A percentile compares a stretch with the other conserved stretches of the same genome.
phyloP scores from a whole-genome alignment of 2,329 filamentous ascomycete genomes.

The Ascochyta fabae region DNA sequence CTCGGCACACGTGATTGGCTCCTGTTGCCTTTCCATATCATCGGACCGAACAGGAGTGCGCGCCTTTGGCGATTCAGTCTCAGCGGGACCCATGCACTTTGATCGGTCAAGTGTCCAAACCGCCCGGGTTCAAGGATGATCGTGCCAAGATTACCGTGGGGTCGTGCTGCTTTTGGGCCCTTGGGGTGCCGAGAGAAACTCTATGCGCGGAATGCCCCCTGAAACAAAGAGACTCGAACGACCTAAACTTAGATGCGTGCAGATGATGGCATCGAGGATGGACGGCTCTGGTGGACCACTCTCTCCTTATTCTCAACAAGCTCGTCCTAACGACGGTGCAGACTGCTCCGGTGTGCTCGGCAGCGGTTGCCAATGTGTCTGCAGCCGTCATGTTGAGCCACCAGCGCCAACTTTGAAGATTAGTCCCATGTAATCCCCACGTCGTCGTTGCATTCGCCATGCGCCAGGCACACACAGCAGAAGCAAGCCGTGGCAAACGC shows the following conservation, averaged over 20 bases:
- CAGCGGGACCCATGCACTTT: background rate
- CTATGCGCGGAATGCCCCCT: conserved; percentile 12
- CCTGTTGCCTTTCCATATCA: background rate
- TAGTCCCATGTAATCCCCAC: conserved; percentile 5
- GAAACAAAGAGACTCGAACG: conserved; percentile 5
- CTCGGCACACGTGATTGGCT: conserved; percentile 19
- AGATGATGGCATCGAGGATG: conserved; percentile 11
- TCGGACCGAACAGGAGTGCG: conserved; percentile 8
- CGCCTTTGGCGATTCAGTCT: background rate
- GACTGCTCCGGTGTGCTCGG: conserved; percentile 6
- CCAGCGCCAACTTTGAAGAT: conserved; percentile 6
- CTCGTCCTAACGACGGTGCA: conserved; percentile 3
- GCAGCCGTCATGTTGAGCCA: conserved; percentile 17
- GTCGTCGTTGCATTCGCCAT: conserved; percentile 21
- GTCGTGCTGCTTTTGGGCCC: conserved; percentile 16
- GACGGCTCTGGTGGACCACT: conserved; percentile 1
- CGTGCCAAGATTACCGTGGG: conserved; percentile 14
- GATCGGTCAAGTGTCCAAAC: conserved; percentile 5
- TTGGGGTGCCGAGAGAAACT: conserved; percentile 10
- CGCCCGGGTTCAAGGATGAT: background rate
- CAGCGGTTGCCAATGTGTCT: conserved; percentile 22
- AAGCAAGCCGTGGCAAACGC: conserved; percentile 11
- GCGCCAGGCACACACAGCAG: conserved; percentile 17
- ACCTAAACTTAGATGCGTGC: conserved; percentile 16
- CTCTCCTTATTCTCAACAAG: conserved; percentile 18